Conservation (phyloP, 441 rosid species). For the Biscutella auriculata region DNA sequence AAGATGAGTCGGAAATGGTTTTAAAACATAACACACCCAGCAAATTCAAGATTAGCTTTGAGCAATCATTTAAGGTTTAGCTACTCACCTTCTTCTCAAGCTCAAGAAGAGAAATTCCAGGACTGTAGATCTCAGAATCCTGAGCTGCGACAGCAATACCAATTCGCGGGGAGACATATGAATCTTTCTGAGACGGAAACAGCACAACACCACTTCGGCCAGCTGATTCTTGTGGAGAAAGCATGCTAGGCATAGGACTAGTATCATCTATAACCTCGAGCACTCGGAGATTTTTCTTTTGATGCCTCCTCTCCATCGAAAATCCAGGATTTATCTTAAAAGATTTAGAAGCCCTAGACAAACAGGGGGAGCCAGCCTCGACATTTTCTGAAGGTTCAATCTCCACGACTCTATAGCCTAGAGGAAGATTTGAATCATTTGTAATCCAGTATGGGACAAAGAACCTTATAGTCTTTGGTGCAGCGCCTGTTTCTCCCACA, state of each 20-base stretch:
- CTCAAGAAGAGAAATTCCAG: slow-evolving; percentile 93
- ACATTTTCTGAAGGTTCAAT: slow-evolving; percentile 62
- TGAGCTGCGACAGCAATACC: slow-evolving; percentile 85
- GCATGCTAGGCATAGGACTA: slow-evolving; percentile 88
- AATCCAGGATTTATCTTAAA: slow-evolving; percentile 44
- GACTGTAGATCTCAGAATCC: slow-evolving; percentile 71
- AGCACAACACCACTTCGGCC: slow-evolving; percentile 57
- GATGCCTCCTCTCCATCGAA: slow-evolving; percentile 46
- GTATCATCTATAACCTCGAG: slow-evolving; percentile 86
- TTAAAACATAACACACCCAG: neutral
- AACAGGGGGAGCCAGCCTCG: slow-evolving; percentile 45
- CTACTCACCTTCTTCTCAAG: slow-evolving; percentile 87
- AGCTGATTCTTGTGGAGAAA: slow-evolving; percentile 89
- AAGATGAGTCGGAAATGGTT: slow-evolving; percentile 1
- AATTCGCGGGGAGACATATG: slow-evolving; percentile 57
- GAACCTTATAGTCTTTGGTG: slow-evolving; percentile 76
- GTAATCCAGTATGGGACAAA: slow-evolving; percentile 96
- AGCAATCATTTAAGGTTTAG: neutral
- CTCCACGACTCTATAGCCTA: slow-evolving; percentile 83
- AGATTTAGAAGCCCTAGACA: slow-evolving; percentile 68
- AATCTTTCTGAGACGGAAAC: slow-evolving; percentile 79
- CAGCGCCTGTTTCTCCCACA: slow-evolving; percentile 79
- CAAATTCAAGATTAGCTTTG: slow-evolving; percentile 3
- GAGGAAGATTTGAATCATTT: slow-evolving; percentile 68
- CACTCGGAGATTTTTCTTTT: slow-evolving; percentile 62